Percentiles rank a stretch among this genome's conserved stretches.
phyloP scores from a whole-genome alignment of 2,329 filamentous ascomycete species.

The Penicillium brevicompactum region DNA sequence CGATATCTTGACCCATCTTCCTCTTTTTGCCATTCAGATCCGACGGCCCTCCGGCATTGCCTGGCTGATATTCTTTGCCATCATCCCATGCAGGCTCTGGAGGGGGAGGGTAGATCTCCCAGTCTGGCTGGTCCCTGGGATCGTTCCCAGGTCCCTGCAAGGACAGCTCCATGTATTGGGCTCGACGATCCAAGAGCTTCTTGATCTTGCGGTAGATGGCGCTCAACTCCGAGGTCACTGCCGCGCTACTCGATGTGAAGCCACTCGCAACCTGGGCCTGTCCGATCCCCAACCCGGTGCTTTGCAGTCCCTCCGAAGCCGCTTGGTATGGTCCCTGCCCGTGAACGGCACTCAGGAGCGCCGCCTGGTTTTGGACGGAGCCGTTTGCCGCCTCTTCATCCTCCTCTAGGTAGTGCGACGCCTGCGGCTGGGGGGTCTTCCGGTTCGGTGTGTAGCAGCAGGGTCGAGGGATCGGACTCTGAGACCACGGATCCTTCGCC shows the following conservation, averaged over 20 bases:
- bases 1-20: constrained; percentile 87
- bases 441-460: constrained; percentile 15
- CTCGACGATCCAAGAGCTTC: constrained; percentile 80
- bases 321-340: constrained; percentile 58
- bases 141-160: constrained; percentile 82
- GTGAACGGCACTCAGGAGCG: constrained; percentile 56
- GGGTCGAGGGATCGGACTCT: constrained; percentile 10
- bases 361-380: constrained; percentile 51
- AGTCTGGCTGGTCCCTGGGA: constrained; percentile 78
- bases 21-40: constrained; percentile 62
- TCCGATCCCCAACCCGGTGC: constrained; percentile 61
- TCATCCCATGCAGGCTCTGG: constrained; percentile 88
- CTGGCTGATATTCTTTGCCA: constrained; percentile 49
- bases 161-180: constrained; percentile 86
- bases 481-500: constrained; percentile 13
- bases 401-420: constrained; percentile 5
- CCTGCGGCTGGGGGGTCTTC: background rate
- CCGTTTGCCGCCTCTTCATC: constrained; percentile 50
- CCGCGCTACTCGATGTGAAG: constrained; percentile 71
- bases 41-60: constrained; percentile 34
- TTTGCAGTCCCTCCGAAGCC: constrained; percentile 58
- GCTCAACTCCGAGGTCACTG: constrained; percentile 79
- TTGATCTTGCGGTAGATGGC: constrained; percentile 90
- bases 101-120: constrained; percentile 88
- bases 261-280: constrained; percentile 64